Base-by-base conservation (phyloP, 1,139 yeast species). In the Taphrina populina region DNA sequence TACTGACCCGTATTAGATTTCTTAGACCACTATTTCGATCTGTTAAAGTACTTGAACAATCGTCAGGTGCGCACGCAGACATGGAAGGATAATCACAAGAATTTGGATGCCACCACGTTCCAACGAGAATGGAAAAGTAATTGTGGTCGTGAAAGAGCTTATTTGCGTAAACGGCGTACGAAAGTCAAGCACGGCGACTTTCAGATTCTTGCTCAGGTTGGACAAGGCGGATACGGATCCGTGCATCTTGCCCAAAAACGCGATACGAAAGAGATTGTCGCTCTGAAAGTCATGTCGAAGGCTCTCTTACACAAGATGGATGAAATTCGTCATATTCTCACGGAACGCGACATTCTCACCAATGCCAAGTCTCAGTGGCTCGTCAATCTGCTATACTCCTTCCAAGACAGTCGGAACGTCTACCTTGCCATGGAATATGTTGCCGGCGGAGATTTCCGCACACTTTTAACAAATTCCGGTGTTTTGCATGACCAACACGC, bases 181-280 rank as follows among this genome's bases (percentile, higher is more conserved):
- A 88, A 88, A 70, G 95, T 96, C 45, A 87, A 85, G 68, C 92
- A 88, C 68, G 90, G 88, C 64, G 98, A 94, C 69, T 94, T 94
- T 69, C 94, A 88, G 69, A 87, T 90, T 76, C 83, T 94, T 61
- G 92, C 98, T 2, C 98, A 94, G 73, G 96, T 94, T 32, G 98
- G 99, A 23, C 98, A 94, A 74, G 99, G 99, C 66, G 98, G 99
- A 2, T 94, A 94, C 67, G 99, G 99, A 21, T 95, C 88, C 72
- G 98, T 94, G 15, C 94, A 87, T 65, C 74, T 94, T 63, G 97
- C 99, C 0, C 80, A 92, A 63, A 94, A 94, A 74, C 83, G 83
- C 64, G 99, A 94, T 67, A 88, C 97, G 3, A 81, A 84, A 63
- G 99, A 94, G 71, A 84, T 94, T 46, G 92, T 96, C 71, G 99